A percentile compares a stretch with the other conserved stretches of the same genome.
phyloP scores from a whole-genome alignment of 345 rosid species.

The Diplotaxis tenuifolia region DNA sequence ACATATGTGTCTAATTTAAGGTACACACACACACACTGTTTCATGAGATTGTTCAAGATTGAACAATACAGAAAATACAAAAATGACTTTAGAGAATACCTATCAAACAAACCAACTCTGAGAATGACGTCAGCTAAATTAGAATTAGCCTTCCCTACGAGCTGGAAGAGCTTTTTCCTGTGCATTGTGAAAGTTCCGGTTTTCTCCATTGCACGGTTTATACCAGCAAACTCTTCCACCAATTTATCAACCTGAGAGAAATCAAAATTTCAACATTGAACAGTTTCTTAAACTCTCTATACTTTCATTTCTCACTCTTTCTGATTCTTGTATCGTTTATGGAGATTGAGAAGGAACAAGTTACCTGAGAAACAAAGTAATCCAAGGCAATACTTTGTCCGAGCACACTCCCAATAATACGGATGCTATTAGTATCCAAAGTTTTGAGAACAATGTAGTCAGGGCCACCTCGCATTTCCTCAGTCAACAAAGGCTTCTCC shows the following conservation, averaged over 20 bases:
- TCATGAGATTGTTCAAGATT: neutral
- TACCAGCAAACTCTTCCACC: slow-evolving; percentile 93
- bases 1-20: slow-evolving; percentile 4
- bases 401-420: slow-evolving; percentile 87
- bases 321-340: neutral
- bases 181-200: slow-evolving; percentile 95
- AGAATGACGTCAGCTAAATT: slow-evolving; percentile 91
- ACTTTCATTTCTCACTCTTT: neutral
- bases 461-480: slow-evolving; percentile 85
- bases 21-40: neutral
- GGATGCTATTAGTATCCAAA: slow-evolving; percentile 80
- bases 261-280: neutral
- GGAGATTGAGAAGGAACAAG: slow-evolving; percentile 8
- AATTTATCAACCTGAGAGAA: slow-evolving; percentile 72
- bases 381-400: slow-evolving; percentile 95
- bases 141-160: slow-evolving; percentile 96
- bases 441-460: slow-evolving; percentile 69
- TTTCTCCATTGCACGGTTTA: slow-evolving; percentile 85
- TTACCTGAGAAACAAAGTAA: slow-evolving; percentile 92
- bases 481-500: slow-evolving; percentile 67
- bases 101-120: slow-evolving; percentile 93
- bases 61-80: neutral
- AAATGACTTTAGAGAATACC: slow-evolving; percentile 44
- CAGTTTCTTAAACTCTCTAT: neutral
- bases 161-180: slow-evolving; percentile 80